Conservation (phyloP, 495 filamentous ascomycete genomes). For the Penicillium argentinense region DNA sequence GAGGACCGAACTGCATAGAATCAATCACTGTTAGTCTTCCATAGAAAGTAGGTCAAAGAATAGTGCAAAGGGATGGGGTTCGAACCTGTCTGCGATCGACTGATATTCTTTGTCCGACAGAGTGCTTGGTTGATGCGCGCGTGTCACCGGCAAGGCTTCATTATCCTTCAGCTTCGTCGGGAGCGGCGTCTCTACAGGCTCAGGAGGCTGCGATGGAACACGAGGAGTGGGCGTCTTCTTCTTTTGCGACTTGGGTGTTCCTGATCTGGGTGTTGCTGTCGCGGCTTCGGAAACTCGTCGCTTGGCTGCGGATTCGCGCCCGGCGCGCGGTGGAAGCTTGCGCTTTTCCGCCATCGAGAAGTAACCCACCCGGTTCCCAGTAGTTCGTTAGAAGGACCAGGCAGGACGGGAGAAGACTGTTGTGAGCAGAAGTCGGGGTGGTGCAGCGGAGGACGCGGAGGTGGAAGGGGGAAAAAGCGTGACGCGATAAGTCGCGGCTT, state of each 20-base stretch:
- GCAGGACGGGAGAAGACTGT: background rate
- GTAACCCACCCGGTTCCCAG: conserved; percentile 2
- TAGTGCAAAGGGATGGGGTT: background rate
- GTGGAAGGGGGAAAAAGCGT: conserved; percentile 25
- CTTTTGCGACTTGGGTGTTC: conserved; percentile 30
- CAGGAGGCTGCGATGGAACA: conserved; percentile 26
- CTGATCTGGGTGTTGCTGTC: conserved; percentile 27
- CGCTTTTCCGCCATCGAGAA: conserved; percentile 47
- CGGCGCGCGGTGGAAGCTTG: conserved; percentile 43
- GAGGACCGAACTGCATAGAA: conserved; percentile 69
- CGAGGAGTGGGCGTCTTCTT: conserved; percentile 43
- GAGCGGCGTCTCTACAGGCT: conserved; percentile 53
- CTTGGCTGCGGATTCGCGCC: conserved; percentile 49
- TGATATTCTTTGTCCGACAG: conserved; percentile 73
- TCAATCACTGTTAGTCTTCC: conserved; percentile 12
- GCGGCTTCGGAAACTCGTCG: conserved; percentile 46
- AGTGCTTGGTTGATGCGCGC: conserved; percentile 63
- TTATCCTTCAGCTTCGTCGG: conserved; percentile 64
- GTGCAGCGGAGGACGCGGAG: background rate
- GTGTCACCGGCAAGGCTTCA: conserved; percentile 72
- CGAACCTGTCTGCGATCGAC: conserved; percentile 78
- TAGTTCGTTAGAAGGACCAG: too few relatives aligned
- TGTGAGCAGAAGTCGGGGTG: too few relatives aligned
- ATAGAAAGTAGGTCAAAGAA: conserved; percentile 3
- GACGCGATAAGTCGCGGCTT: conserved; percentile 26